Conservation (phyloP, 208 protist species). For the Acanthamoeba triangularis region DNA sequence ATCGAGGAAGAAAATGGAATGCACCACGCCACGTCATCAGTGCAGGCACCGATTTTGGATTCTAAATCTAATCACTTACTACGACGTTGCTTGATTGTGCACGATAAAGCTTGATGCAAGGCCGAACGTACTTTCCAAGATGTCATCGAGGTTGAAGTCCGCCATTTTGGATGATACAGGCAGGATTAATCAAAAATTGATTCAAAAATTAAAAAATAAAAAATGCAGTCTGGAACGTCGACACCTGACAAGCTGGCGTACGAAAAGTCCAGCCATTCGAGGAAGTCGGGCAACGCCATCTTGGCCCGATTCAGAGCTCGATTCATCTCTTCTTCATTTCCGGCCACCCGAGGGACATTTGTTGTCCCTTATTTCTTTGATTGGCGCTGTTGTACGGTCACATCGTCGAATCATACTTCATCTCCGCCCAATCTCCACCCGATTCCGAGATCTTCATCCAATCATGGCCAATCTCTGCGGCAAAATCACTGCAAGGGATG, state of each 20-base stretch:
- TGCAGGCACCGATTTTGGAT: not conserved
- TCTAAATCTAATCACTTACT: not conserved
- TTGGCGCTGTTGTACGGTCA: too few relatives aligned
- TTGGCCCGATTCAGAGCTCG: too few relatives aligned
- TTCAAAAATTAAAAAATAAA: not conserved
- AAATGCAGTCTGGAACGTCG: not conserved
- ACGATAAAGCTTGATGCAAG: not conserved
- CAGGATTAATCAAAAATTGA: not conserved
- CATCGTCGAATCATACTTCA: too few relatives aligned
- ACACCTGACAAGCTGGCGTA: too few relatives aligned
- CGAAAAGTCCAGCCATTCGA: too few relatives aligned
- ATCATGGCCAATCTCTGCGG: not conserved
- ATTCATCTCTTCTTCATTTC: too few relatives aligned
- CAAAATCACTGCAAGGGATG: not conserved
- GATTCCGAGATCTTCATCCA: too few relatives aligned
- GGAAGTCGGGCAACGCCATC: too few relatives aligned
- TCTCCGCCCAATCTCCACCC: too few relatives aligned
- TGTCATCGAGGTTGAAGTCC: slow-evolving; percentile 72
- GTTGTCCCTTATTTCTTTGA: too few relatives aligned
- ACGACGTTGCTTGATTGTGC: not conserved
- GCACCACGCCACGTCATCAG: not conserved
- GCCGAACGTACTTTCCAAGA: slow-evolving; percentile 31
- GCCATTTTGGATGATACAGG: slow-evolving; percentile 10
- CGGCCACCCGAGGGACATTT: too few relatives aligned
- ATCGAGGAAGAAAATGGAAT: not conserved